Conservation (phyloP, 352 stramenopile species). For the Thraustochytrium striatum region DNA sequence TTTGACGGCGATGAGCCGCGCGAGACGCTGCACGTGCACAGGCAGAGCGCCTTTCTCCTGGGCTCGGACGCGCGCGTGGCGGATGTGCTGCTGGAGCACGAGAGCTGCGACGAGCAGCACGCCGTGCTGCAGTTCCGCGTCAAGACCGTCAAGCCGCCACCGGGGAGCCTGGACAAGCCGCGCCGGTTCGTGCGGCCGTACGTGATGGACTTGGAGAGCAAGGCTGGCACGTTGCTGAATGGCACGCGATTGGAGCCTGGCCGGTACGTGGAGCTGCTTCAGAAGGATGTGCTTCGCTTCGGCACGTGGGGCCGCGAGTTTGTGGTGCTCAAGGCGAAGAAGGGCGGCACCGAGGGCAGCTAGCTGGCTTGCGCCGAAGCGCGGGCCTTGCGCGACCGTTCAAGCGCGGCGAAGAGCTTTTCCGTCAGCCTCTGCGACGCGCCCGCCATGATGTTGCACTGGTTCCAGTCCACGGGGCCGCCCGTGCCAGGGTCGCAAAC, state of each 20-base stretch:
- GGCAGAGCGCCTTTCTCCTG: slow-evolving; percentile 89
- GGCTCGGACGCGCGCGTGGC: slow-evolving; percentile 86
- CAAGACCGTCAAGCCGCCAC: slow-evolving; percentile 49
- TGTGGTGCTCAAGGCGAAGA: slow-evolving; percentile 77
- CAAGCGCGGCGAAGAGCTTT: too few relatives aligned
- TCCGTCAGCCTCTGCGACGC: too few relatives aligned
- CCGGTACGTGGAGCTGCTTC: slow-evolving; percentile 91
- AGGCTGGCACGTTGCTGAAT: slow-evolving; percentile 96
- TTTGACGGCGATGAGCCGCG: slow-evolving; percentile 83
- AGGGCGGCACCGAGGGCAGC: too few relatives aligned
- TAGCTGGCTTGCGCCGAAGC: too few relatives aligned
- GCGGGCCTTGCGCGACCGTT: too few relatives aligned
- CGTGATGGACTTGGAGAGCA: slow-evolving; percentile 95
- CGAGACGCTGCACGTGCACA: slow-evolving; percentile 89
- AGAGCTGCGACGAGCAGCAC: slow-evolving; percentile 92
- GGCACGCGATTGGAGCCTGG: slow-evolving; percentile 81
- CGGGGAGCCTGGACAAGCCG: not conserved
- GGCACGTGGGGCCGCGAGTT: slow-evolving; percentile 94
- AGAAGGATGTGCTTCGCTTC: slow-evolving; percentile 92
- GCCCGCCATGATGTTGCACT: slow-evolving; percentile 24
- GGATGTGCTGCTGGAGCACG: slow-evolving; percentile 89
- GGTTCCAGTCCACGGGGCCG: not conserved
- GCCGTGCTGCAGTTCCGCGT: slow-evolving; percentile 89
- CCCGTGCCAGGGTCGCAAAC: slow-evolving; percentile 15
- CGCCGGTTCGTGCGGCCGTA: slow-evolving; percentile 71